These are phyloP conservation scores for Aspergillus carlsbadensis DNA, from an alignment of 495 filamentous ascomycete species.

Conservation along the genomic window DNA sequence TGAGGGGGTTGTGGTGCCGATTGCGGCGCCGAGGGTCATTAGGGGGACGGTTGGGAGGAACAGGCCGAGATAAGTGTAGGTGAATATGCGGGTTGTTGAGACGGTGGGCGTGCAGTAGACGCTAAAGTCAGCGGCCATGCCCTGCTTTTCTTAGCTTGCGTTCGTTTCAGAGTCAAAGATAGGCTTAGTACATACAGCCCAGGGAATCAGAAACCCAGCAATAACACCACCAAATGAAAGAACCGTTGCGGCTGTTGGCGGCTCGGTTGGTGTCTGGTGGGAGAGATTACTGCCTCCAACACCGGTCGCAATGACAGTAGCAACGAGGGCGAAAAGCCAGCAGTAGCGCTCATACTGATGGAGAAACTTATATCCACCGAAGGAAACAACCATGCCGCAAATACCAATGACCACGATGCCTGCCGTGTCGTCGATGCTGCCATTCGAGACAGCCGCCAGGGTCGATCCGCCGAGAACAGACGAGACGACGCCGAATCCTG, in stretches of 20 bases:
- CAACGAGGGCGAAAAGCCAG: conserved; percentile 55
- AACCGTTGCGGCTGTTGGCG: conserved; percentile 28
- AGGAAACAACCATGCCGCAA: conserved; percentile 44
- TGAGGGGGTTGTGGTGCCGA: conserved; percentile 39
- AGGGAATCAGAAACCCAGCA: conserved; percentile 14
- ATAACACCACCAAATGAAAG: conserved; percentile 15
- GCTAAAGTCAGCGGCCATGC: conserved; percentile 14
- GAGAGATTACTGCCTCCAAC: conserved; percentile 41
- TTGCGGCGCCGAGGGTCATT: conserved; percentile 55
- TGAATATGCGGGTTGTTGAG: conserved; percentile 13
- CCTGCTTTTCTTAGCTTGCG: neutral
- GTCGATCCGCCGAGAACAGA: conserved; percentile 40
- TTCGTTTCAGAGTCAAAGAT: neutral
- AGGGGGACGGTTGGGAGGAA: conserved; percentile 47
- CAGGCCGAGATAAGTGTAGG: conserved; percentile 40
- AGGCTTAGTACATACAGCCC: conserved; percentile 4
- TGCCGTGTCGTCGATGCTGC: conserved; percentile 44
- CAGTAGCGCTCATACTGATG: conserved; percentile 55
- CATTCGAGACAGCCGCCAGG: conserved; percentile 50
- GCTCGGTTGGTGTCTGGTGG: conserved; percentile 2
- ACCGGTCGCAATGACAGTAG: conserved; percentile 50
- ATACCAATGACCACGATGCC: conserved; percentile 53
- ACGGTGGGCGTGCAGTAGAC: conserved; percentile 14
- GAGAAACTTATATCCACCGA: conserved; percentile 52
- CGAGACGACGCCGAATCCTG: conserved; percentile 13